Evolutionary conservation across 2,329 filamentous ascomycete genomes (phyloP), one percentile per base, ranked within the genome.

Genomic region (Diaporthe sp.): DNA sequence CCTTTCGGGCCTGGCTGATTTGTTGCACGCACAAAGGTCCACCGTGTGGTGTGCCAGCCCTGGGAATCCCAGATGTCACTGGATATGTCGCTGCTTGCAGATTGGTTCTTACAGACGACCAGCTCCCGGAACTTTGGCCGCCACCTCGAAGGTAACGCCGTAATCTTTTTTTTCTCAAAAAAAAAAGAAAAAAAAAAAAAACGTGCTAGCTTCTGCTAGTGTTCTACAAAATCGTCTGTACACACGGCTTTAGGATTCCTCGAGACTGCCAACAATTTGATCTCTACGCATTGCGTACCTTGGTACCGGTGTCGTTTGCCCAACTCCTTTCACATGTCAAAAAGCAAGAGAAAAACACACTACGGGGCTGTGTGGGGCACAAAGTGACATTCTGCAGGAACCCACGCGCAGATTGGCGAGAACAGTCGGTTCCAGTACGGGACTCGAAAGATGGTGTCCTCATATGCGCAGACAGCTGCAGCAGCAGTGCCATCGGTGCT

Each of bases 401-500:
- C 64, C 64, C 64, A 67, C 45, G 7, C 45, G 64, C 64, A 67
- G 64, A 67, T 67, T 52, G 64, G 45, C 64, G 64, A 67, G 64
- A 38, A 52, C 45, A 30, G 45, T 40, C 33, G 17, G 28, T 54
- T 52, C 45, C 45, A 54, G 45, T 22, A 40, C 33, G 15, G 64
- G 33, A 54, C 33, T 40, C 8, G 17, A 30, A 54, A 68, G 64
- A 40, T 68, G 64, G 64, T 68, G 64, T 54, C 64, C 22, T 68
- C 64, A 68, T 68, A 19, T 54, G 64, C n/a, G n/a, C 64, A 52
- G n/a, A 40, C 64, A 54, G 45, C 47, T 54, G 64, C 64, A 25
- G 35, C 57, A 52, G 47, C 47, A 52, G 64, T 68, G 47, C 17
- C 45, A 68, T 54, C n/a, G 64, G 12, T 38, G 28, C 45, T 50